Percentiles rank a stretch among this genome's conserved stretches.
phyloP scores from a whole-genome alignment of 106 monocot genomes.

The Allium sativum region DNA sequence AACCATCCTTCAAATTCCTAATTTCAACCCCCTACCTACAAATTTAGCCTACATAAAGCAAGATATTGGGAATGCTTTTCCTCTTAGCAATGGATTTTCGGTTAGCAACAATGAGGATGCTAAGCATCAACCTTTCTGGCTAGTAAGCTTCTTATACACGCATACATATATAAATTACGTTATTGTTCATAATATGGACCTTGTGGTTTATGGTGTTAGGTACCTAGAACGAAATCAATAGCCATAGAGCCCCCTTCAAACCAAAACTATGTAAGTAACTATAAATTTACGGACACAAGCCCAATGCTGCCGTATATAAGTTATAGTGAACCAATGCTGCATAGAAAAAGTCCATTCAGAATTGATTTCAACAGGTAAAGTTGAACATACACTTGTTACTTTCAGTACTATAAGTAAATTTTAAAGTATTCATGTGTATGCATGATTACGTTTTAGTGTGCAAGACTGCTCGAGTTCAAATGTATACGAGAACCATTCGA shows the following conservation, averaged over 20 bases:
- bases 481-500: neutral
- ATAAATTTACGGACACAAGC: slow-evolving; percentile 6
- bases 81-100: neutral
- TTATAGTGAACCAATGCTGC: too few relatives aligned
- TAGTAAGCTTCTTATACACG: too few relatives aligned
- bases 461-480: neutral
- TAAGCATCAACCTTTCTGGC: too few relatives aligned
- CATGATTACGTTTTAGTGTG: neutral
- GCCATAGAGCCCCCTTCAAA: slow-evolving; percentile 83
- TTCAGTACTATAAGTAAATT: neutral
- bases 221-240: slow-evolving; percentile 7
- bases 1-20: neutral
- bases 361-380: neutral
- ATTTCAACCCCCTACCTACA: too few relatives aligned
- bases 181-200: neutral
- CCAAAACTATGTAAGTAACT: slow-evolving; percentile 45
- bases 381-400: neutral
- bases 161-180: too few relatives aligned
- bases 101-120: neutral
- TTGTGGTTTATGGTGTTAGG: slow-evolving; percentile 10
- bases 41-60: too few relatives aligned
- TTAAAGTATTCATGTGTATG: neutral
- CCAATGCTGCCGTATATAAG: neutral
- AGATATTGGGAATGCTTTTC: too few relatives aligned
- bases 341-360: too few relatives aligned